These are phyloP conservation scores for Microdochium bolleyi DNA, from an alignment of 2,329 filamentous ascomycete genomes.

Conservation along the genomic window DNA sequence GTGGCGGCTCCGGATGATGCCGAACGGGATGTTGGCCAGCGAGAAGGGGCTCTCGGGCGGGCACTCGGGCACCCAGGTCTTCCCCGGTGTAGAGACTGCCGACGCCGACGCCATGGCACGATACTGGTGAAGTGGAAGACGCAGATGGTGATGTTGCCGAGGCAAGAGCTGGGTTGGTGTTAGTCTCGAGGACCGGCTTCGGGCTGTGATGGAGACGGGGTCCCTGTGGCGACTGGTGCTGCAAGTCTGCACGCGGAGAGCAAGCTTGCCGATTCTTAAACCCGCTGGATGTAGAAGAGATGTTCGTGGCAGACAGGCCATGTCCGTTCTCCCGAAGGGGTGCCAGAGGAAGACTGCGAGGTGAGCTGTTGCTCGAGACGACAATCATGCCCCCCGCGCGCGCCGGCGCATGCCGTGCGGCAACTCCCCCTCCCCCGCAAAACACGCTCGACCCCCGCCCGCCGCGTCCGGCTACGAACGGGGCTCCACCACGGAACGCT, in stretches of 20 bases:
- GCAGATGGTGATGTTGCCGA: background rate
- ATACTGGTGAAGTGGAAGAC: background rate
- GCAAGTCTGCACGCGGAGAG: too few relatives aligned
- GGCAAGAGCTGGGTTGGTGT: background rate
- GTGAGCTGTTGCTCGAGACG: too few relatives aligned
- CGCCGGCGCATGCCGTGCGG: background rate
- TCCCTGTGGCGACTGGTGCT: too few relatives aligned
- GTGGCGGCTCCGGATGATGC: conserved; percentile 61
- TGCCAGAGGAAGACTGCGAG: background rate
- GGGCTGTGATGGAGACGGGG: too few relatives aligned
- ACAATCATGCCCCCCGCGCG: too few relatives aligned
- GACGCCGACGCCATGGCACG: background rate
- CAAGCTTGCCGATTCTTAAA: background rate
- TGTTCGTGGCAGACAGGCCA: background rate
- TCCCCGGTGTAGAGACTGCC: background rate
- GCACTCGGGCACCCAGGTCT: conserved; percentile 21
- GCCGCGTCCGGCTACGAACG: background rate
- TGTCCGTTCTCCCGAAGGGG: background rate
- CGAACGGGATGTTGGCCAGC: conserved; percentile 75
- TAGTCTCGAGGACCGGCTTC: background rate
- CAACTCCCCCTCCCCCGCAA: background rate
- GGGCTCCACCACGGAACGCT: background rate
- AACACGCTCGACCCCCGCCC: background rate
- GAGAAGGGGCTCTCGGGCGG: conserved; percentile 50
- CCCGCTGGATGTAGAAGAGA: background rate